Base-by-base conservation (phyloP, 768 basidiomycete genomes). In the Termitomyces sp. region DNA sequence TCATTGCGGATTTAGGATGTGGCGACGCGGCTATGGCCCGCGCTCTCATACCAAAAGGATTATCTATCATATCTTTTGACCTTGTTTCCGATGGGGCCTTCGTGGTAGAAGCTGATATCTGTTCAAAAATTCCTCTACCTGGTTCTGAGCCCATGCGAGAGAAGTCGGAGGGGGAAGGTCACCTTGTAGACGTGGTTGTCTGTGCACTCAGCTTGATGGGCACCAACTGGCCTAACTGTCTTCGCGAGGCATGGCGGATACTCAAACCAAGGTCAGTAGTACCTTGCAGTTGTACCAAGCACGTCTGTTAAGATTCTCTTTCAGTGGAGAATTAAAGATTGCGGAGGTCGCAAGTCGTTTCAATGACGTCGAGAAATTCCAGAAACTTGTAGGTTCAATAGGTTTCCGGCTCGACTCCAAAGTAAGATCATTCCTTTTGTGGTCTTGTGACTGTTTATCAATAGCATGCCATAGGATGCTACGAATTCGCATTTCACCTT, bases 171-270 rank as follows among this genome's bases (percentile, higher is more conserved):
- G 84, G 82, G 29, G 79, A 82, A 51, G 92, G 85, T 0, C 87
- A 92, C 61, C 70, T 98, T 3, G 92, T 94, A 2, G 95, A 99
- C 68, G 86, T 93, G 6, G 94, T 85, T 7, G 87, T 98, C 23
- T 98, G 94, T 68, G 92, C 95, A 23, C 79, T 99, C 62, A 98
- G 95, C 66, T 77, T 99, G 60, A 99, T 99, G 97, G 90, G 92
- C 32, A 90, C 86, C 16, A 98, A 99, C 68, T 99, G 97, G 97
- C 82, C 91, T n/a, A 80, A 79, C 44, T 92, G 92, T 64, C 80
- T 98, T 27, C 80, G 89, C 27, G 95, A 99, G 69, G 89, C 91
- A 8, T 91, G 92, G 84, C 79, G 97, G 62, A 82, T 98, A 40
- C 76, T 98, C 38, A 89, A 86, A 69, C 71, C 82, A n/a, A 83